Evolutionary conservation across 2,329 filamentous ascomycete species (phyloP).

Genomic region (Stemphylium lycopersici): DNA sequence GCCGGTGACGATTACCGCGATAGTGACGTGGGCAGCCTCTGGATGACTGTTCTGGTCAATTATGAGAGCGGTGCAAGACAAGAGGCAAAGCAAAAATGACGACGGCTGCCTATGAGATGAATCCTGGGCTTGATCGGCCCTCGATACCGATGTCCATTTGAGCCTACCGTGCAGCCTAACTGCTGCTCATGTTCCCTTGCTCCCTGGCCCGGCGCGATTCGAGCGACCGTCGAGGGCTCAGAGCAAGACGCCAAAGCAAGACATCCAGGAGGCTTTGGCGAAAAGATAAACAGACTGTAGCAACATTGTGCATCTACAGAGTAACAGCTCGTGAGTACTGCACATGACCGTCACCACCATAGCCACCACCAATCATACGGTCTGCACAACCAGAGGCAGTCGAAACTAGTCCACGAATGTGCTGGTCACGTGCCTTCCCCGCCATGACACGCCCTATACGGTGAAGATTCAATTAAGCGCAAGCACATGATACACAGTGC

Average conservation of each 20-base stretch:
- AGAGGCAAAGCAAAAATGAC: not conserved
- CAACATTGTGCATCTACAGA: not conserved
- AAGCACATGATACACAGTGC: not conserved
- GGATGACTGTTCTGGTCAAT: conserved; percentile 2
- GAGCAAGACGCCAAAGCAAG: conserved; percentile 2
- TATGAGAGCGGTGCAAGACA: not conserved
- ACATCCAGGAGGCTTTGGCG: not conserved
- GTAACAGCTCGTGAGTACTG: conserved; percentile 2
- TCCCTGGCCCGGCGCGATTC: conserved; percentile 12
- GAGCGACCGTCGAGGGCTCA: conserved; percentile 3
- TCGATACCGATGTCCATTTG: conserved; percentile 13
- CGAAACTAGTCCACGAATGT: not conserved
- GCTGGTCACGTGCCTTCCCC: not conserved
- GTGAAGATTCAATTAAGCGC: too few species aligned
- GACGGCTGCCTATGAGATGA: conserved; percentile 8
- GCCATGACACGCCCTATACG: not conserved
- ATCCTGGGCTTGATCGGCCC: conserved; percentile 8
- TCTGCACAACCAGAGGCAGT: not conserved
- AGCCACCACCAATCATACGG: conserved; percentile 7
- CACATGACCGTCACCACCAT: conserved; percentile 14
- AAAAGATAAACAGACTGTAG: not conserved
- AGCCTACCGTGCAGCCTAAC: conserved; percentile 17
- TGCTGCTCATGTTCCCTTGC: conserved; percentile 12
- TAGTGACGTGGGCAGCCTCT: conserved; percentile 22
- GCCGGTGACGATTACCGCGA: conserved; percentile 17